phyloP scores from a whole-genome alignment of 2,329 filamentous ascomycete genomes.

The Sclerotiophoma versabilis region DNA sequence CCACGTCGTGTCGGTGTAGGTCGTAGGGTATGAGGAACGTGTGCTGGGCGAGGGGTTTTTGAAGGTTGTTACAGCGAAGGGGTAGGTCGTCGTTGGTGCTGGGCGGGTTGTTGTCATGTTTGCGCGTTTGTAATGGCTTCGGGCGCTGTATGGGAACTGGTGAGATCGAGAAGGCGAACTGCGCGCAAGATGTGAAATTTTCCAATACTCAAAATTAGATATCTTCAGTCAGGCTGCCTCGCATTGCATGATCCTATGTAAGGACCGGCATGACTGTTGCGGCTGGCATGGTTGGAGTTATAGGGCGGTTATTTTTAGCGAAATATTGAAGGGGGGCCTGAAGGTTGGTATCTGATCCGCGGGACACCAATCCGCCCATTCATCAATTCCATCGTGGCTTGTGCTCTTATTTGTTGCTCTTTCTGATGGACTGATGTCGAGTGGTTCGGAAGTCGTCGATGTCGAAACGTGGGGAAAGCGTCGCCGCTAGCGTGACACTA shows the following conservation, averaged over 20 bases:
- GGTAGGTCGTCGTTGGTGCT: constrained; percentile 1
- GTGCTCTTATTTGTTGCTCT: too few relatives aligned
- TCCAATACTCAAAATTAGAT: background rate
- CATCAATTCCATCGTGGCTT: too few relatives aligned
- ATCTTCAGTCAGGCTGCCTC: background rate
- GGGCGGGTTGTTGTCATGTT: background rate
- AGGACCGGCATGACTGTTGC: background rate
- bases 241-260: background rate
- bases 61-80: background rate
- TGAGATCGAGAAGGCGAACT: background rate
- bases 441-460: background rate
- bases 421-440: background rate
- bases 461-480: background rate
- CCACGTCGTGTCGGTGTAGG: background rate
- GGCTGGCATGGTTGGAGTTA: background rate
- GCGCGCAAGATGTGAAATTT: background rate
- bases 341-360: background rate
- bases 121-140: background rate
- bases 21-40: background rate
- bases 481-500: background rate
- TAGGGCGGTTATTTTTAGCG: background rate
- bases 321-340: background rate
- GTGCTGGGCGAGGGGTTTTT: background rate
- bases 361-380: background rate
- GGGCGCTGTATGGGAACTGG: background rate